Percentiles rank a stretch among this genome's conserved stretches.
phyloP scores from a whole-genome alignment of 768 basidiomycete genomes.

The Cubamyces lactineus region DNA sequence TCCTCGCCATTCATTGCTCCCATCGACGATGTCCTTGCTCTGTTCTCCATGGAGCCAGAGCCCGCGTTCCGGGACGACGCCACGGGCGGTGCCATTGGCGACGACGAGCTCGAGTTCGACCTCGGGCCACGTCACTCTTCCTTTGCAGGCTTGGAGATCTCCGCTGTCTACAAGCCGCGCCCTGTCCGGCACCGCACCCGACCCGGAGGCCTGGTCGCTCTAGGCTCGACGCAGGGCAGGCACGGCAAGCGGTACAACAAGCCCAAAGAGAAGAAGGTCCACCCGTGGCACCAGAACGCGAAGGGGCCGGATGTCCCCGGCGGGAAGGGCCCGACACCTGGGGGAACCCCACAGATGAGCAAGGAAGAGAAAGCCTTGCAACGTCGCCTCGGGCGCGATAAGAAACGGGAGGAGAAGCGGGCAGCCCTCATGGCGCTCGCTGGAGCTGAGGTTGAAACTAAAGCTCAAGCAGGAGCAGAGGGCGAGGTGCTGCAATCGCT shows the following conservation, averaged over 20 bases:
- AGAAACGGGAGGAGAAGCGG: constrained; percentile 51
- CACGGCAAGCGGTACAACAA: constrained; percentile 32
- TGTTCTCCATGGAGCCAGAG: constrained; percentile 55
- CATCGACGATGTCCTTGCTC: constrained; percentile 37
- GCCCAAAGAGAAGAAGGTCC: constrained; percentile 30
- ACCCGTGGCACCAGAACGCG: constrained; percentile 28
- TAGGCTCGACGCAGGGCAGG: constrained; percentile 21
- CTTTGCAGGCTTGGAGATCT: constrained; percentile 65
- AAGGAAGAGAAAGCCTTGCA: constrained; percentile 39
- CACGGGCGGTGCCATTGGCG: constrained; percentile 10
- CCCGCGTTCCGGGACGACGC: constrained; percentile 39
- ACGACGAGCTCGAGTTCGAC: constrained; percentile 18
- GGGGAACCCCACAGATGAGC: constrained; percentile 18
- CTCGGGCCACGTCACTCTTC: constrained; percentile 29
- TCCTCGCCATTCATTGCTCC: constrained; percentile 30
- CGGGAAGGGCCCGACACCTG: constrained; percentile 7
- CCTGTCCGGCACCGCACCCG: constrained; percentile 54
- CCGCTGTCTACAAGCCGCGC: constrained; percentile 74
- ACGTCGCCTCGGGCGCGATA: constrained; percentile 53
- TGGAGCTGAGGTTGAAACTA: constrained; percentile 1
- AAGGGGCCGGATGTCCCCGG: background rate
- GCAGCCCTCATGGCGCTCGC: constrained; percentile 29
- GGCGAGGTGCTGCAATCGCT: background rate
- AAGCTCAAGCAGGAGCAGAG: constrained; percentile 17
- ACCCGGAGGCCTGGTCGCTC: constrained; percentile 24